Conservation (phyloP, 768 basidiomycete genomes). For the Tremella fuciformis region DNA sequence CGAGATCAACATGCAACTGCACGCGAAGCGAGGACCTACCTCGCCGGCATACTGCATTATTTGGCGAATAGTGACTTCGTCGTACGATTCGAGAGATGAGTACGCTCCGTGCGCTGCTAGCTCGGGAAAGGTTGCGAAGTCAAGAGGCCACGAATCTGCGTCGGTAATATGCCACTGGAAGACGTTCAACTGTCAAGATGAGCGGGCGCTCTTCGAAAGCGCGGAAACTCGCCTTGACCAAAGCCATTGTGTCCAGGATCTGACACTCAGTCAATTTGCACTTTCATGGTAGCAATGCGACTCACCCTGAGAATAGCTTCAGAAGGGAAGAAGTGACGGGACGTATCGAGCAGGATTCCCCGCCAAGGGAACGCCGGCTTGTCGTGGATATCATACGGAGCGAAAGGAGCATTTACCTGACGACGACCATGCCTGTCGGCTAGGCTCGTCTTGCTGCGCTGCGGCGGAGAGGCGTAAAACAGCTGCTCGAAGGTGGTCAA, state of each 20-base stretch:
- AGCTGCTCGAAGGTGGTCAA: conserved; percentile 73
- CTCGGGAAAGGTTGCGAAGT: conserved; percentile 62
- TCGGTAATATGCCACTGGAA: conserved; percentile 83
- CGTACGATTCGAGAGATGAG: conserved; percentile 60
- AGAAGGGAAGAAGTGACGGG: conserved; percentile 63
- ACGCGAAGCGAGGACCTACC: conserved; percentile 54
- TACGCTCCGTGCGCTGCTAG: conserved; percentile 64
- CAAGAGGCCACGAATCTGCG: conserved; percentile 71
- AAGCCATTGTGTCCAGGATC: conserved; percentile 72
- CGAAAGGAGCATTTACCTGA: conserved; percentile 24
- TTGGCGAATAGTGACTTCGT: conserved; percentile 59
- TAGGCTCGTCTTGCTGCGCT: not conserved
- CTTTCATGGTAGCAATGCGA: not conserved
- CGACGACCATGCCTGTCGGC: not conserved
- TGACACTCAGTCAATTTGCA: conserved; percentile 55
- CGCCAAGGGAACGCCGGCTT: conserved; percentile 64
- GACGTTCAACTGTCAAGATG: conserved; percentile 60
- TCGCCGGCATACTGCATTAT: conserved; percentile 68
- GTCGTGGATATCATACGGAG: conserved; percentile 58
- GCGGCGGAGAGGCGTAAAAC: conserved; percentile 56
- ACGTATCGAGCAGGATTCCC: conserved; percentile 76
- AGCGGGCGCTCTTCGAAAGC: conserved; percentile 8
- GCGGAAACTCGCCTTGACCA: conserved; percentile 59
- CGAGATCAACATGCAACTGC: not conserved
- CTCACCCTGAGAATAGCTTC: conserved; percentile 16